phyloP scores from a whole-genome alignment of 306 rosid species.

The Vachellia pachyceras region DNA sequence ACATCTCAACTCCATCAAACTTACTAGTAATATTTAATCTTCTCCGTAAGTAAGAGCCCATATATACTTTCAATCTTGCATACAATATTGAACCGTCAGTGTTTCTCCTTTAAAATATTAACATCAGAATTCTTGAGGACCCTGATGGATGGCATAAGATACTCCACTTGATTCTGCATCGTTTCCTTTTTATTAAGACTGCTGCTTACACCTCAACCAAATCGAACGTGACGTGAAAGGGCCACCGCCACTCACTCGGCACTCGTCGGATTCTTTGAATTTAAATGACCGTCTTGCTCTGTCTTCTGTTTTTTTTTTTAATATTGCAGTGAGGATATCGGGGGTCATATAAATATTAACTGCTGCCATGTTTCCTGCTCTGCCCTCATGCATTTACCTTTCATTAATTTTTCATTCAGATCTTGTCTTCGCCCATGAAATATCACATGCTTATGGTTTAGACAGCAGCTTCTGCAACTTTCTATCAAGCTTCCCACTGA shows the following conservation, averaged over 20 bases:
- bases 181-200: background rate
- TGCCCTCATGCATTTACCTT: background rate
- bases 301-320: no score
- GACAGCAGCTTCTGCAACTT: no score
- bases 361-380: conserved; percentile 13
- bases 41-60: no score
- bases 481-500: background rate
- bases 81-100: no score
- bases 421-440: background rate
- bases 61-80: no score
- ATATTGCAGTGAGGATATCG: background rate
- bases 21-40: no score
- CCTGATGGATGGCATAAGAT: no score
- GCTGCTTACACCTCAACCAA: background rate
- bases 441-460: no score
- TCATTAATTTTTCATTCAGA: background rate
- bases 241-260: background rate
- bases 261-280: background rate
- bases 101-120: no score
- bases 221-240: background rate
- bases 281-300: no score
- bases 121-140: background rate
- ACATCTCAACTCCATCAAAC: background rate
- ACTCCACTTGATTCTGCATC: background rate
- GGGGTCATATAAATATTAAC: background rate